A percentile compares a stretch with the other conserved stretches of the same genome.
Evolutionary conservation across 2,329 filamentous ascomycete species (phyloP).

Genomic region (Botrytis porri): DNA sequence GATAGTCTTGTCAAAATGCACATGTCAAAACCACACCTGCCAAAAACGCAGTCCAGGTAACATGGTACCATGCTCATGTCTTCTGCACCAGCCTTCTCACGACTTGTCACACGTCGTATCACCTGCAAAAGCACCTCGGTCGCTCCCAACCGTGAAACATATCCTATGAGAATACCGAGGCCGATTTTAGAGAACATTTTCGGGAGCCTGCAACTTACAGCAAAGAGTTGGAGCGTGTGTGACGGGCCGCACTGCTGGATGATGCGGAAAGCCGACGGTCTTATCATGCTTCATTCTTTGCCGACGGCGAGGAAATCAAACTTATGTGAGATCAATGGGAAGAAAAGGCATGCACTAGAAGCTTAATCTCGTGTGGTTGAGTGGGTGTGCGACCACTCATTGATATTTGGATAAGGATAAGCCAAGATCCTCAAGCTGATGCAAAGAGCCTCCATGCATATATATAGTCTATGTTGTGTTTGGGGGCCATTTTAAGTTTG

Average conservation of each 20-base stretch:
- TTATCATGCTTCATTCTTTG: background rate
- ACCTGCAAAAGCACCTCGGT: background rate
- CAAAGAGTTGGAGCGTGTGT: background rate
- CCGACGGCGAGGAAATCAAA: background rate
- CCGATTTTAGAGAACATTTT: background rate
- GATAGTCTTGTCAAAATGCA: slow-evolving; percentile 18
- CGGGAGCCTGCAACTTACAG: background rate
- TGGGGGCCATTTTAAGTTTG: background rate
- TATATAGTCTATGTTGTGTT: background rate
- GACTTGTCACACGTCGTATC: background rate
- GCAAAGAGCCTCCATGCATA: slow-evolving; percentile 15
- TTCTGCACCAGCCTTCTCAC: background rate
- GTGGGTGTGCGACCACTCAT: slow-evolving; percentile 1
- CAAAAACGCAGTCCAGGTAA: slow-evolving; percentile 18
- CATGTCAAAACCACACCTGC: slow-evolving; percentile 18
- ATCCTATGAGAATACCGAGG: background rate
- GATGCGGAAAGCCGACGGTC: background rate
- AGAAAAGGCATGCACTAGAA: background rate
- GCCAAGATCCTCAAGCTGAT: background rate
- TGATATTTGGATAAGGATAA: slow-evolving; percentile 1
- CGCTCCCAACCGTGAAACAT: background rate
- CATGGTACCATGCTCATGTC: slow-evolving; percentile 7
- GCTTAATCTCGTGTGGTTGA: background rate
- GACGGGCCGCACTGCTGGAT: background rate
- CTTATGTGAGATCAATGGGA: slow-evolving; percentile 6